Conservation (phyloP, 208 protist species). For the Wallacemonas rigidus region DNA sequence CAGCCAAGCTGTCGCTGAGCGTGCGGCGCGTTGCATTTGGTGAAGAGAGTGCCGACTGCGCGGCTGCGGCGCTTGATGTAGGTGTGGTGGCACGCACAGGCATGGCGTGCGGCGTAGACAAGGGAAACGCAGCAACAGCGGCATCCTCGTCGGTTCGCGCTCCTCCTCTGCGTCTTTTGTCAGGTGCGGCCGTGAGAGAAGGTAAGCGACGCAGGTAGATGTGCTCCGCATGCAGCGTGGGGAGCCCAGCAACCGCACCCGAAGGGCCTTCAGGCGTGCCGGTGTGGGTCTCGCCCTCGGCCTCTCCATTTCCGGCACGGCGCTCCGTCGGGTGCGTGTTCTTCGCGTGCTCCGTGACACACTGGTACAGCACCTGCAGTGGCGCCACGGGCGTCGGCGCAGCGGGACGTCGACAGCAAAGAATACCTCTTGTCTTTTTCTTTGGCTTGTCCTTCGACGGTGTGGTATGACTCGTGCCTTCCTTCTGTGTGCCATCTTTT, state of each 20-base stretch:
- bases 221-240: constrained; percentile 11
- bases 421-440: neutral
- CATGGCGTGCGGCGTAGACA: too few species aligned
- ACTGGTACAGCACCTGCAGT: constrained; percentile 13
- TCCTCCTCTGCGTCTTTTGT: neutral
- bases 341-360: neutral
- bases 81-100: too few species aligned
- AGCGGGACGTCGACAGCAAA: neutral
- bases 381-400: neutral
- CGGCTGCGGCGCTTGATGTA: too few species aligned
- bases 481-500: neutral
- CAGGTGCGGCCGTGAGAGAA: neutral
- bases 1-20: neutral
- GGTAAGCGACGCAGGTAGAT: neutral
- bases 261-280: too few species aligned
- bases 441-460: neutral
- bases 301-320: neutral
- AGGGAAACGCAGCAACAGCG: too few species aligned
- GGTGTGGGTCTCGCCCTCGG: neutral
- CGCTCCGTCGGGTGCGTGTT: neutral
- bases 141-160: too few species aligned
- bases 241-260: neutral
- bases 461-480: neutral
- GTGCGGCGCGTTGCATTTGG: neutral
- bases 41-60: neutral